Conservation (phyloP, 1,284 basidiomycete genomes). For the Leccinum angustisporum region DNA sequence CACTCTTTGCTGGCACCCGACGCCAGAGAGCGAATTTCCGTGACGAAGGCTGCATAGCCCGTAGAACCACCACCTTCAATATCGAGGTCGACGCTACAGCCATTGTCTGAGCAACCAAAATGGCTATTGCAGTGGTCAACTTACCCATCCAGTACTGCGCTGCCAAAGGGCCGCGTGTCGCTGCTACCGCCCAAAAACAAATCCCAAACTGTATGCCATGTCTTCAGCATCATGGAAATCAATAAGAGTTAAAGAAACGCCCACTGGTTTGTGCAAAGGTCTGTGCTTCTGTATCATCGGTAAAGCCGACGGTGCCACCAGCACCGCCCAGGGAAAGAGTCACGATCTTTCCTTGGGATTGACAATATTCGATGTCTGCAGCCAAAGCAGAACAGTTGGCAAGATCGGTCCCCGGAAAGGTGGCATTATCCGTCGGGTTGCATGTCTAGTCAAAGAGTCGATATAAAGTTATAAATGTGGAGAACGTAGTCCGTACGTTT, state of each 20-base stretch:
- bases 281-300: slow-evolving; percentile 50
- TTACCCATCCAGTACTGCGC: slow-evolving; percentile 64
- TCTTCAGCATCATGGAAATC: slow-evolving; percentile 4
- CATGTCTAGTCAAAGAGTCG: slow-evolving; percentile 35
- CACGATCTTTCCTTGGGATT: slow-evolving; percentile 63
- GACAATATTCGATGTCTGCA: slow-evolving; percentile 59
- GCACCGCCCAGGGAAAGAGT: slow-evolving; percentile 67
- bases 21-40: slow-evolving; percentile 47
- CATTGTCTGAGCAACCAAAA: neutral
- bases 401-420: slow-evolving; percentile 57
- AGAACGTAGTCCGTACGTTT: slow-evolving; percentile 43
- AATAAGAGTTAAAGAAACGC: neutral
- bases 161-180: slow-evolving; percentile 57
- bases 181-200: slow-evolving; percentile 56
- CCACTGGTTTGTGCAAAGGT: slow-evolving; percentile 50
- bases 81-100: slow-evolving; percentile 58
- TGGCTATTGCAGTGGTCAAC: slow-evolving; percentile 7
- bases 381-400: slow-evolving; percentile 59
- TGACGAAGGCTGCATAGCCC: slow-evolving; percentile 57
- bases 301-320: slow-evolving; percentile 54
- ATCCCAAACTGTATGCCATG: slow-evolving; percentile 49
- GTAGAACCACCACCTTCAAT: slow-evolving; percentile 59
- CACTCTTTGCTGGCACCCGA: slow-evolving; percentile 52
- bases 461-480: neutral
- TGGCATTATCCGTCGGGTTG: slow-evolving; percentile 42